Base-by-base conservation (phyloP, 2,329 filamentous ascomycete genomes). In the Endoconidiophora laricicola region DNA sequence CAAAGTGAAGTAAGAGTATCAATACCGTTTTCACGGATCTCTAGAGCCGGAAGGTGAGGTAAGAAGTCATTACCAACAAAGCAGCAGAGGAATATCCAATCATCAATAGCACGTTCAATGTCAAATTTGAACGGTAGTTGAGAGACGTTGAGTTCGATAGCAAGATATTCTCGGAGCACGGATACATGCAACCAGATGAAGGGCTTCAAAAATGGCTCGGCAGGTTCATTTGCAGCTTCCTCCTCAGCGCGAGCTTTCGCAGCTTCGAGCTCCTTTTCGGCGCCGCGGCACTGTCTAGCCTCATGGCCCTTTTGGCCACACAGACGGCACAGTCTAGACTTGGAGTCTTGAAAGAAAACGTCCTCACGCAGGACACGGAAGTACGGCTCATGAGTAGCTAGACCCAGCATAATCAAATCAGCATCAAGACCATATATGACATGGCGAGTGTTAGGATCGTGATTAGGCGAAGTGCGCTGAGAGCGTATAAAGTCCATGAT, bases 51-150 rank as follows among this genome's bases (percentile, higher is more conserved):
- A 52, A 98, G 71, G 71, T 98, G 91, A 46, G 91, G 91, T 57
- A 98, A 69, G 68, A 98, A 98, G 69, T 98, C 93, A 65, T 98
- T 98, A 57, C 90, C 90, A 51, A 96, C 90, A 62, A 96, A 96
- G 68, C 93, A 96, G 67, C 90, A 96, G 79, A 96, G 91, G 64
- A 96, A 96, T 12, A 96, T 86, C 91, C 90, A 96, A 62, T 96
- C 90, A 64, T 96, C 91, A 53, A 96, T 76, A 23, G 88, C 88
- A 56, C 91, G 80, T 65, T 98, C 91, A 42, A 98, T 72, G 62
- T 98, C 87, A 65, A 94, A 96, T 49, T 78, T 76, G 66, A 96
- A 96, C 1, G 81, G 81, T 56, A 94, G 76, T 50, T 79, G 76
- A 16, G 86, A 81, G 33, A 95, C 81, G 59, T 83, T 76, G 59